Base-by-base conservation (phyloP, 1,284 basidiomycete species). In the Coniophora puteana region DNA sequence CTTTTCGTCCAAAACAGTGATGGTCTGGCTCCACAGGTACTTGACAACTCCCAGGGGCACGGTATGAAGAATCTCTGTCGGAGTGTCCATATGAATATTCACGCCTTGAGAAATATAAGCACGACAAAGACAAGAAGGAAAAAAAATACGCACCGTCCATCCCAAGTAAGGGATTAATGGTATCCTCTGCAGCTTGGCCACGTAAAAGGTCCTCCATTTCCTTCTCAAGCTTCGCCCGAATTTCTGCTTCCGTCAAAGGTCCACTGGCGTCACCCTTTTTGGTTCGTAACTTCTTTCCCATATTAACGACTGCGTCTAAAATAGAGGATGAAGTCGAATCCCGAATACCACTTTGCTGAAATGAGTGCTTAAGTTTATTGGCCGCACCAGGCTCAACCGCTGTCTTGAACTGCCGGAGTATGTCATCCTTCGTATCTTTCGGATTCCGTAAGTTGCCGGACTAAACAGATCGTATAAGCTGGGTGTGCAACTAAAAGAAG, bases 21-120 rank as follows among this genome's bases (percentile, higher is more conserved):
- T 38, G 0, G 52, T 56, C 18, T 66, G 57, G 0, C 45, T 53
- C 63, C 63, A 66, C 23, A 58, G 57, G 18, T 67, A 67, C 17
- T 66, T 67, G 3, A 63, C 55, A 0, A 62, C 30, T 1, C 63
- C 59, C 0, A 67, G 53, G 1, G 66, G 55, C 5, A 59, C 45
- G 0, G 57, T 65, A 18, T 67, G 63, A 0, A 66, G 48, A 4
- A 55, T 51, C 36, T 67, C 62, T 0, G 51, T 55, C 0, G 62
- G 63, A 0, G 61, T 67, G 27, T 67, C 63, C n/a, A 20, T 30
- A 30, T 21, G 33, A 20, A 35, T 35, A 21, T 35, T 21, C 8
- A 35, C 10, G 8, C 6, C 33, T 35, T 8, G 31, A 8, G 8
- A 12, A 8, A 11, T 17, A 8, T n/a, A n/a, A n/a, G n/a, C n/a